These are phyloP conservation scores for Candida labiduridarum DNA, from an alignment of 1,139 yeast species.

Conservation along the genomic window DNA sequence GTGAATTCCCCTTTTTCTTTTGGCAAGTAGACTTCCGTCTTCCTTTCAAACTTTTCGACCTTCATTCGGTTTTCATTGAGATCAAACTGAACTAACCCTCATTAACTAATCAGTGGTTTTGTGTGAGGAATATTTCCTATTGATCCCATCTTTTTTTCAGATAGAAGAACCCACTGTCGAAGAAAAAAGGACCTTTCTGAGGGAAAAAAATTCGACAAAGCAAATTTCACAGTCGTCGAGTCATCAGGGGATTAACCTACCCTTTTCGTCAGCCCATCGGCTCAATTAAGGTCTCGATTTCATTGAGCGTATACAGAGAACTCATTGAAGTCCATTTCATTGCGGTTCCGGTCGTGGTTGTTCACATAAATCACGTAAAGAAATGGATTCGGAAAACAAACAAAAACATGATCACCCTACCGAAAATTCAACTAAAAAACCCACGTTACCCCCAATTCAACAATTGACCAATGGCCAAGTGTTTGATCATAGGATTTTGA, in stretches of 20 bases:
- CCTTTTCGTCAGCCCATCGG: no score
- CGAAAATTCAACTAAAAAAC: slow-evolving; percentile 1
- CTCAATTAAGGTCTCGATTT: neutral
- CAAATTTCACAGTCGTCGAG: neutral
- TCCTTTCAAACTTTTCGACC: neutral
- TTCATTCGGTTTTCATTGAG: neutral
- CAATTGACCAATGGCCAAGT: slow-evolving; percentile 7
- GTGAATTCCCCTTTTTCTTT: neutral
- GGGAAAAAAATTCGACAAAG: slow-evolving; percentile 1
- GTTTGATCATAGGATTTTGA: neutral
- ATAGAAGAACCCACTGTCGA: neutral
- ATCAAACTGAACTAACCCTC: neutral
- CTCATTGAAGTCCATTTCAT: neutral
- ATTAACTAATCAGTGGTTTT: neutral
- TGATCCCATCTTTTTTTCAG: neutral
- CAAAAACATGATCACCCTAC: neutral
- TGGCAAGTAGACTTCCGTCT: neutral
- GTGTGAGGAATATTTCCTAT: neutral
- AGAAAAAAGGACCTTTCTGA: neutral
- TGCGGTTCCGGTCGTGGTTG: no score
- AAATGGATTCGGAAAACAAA: neutral
- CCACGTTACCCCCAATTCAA: slow-evolving; percentile 11
- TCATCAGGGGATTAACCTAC: no score
- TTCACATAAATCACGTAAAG: neutral
- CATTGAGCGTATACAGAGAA: neutral